Evolutionary conservation across 2,329 filamentous ascomycete genomes (phyloP).

Genomic region (Aspergillus pseudoglaucus): DNA sequence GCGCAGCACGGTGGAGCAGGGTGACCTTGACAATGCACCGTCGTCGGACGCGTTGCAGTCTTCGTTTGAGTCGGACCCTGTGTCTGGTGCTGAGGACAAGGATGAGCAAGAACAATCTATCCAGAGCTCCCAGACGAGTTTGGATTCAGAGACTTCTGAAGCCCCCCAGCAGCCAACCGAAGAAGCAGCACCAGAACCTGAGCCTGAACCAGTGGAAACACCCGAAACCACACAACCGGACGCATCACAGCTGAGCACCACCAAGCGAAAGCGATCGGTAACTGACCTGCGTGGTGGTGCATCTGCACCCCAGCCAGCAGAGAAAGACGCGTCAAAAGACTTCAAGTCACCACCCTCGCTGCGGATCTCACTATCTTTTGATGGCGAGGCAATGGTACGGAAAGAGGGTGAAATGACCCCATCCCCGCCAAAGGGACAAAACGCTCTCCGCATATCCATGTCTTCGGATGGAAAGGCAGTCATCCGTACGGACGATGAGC

Average conservation of each 20-base stretch:
- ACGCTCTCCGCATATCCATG: constrained; percentile 67
- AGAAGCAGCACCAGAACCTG: constrained; percentile 14
- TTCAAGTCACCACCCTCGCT: constrained; percentile 32
- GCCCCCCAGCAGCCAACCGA: constrained; percentile 13
- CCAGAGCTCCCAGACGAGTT: constrained; percentile 26
- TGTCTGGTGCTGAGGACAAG: constrained; percentile 16
- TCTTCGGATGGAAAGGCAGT: constrained; percentile 89
- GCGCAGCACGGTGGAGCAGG: constrained; percentile 22
- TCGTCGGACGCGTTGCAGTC: constrained; percentile 15
- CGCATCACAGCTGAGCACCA: constrained; percentile 14
- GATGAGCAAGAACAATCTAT: constrained; percentile 19
- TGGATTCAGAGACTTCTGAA: constrained; percentile 19
- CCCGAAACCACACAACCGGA: constrained; percentile 9
- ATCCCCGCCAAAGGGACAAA: constrained; percentile 34
- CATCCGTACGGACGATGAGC: constrained; percentile 64
- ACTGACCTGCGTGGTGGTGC: constrained; percentile 20
- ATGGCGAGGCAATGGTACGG: constrained; percentile 34
- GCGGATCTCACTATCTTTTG: constrained; percentile 36
- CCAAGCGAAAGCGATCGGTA: constrained; percentile 30
- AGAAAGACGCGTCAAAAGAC: constrained; percentile 14
- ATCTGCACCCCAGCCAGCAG: constrained; percentile 7
- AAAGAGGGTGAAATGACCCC: constrained; percentile 35
- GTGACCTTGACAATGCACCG: constrained; percentile 14
- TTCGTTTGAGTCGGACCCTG: constrained; percentile 17
- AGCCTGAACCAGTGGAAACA: constrained; percentile 7